Percentiles rank a stretch among this genome's conserved stretches.
These are phyloP conservation scores for Umbelopsis vinacea DNA, from an alignment of 192 early-diverging fungal species.

Conservation along the genomic window DNA sequence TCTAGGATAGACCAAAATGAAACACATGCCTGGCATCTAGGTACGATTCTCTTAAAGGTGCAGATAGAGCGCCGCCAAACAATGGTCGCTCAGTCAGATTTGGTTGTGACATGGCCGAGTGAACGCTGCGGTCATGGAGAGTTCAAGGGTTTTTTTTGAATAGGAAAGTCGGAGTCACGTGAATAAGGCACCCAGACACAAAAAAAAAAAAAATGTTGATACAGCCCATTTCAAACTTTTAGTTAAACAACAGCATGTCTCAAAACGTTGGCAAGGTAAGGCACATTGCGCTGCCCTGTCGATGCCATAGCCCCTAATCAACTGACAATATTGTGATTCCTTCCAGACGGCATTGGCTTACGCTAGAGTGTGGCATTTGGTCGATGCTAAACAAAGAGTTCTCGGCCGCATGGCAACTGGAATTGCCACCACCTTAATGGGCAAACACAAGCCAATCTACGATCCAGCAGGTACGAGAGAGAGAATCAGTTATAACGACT, in stretches of 20 bases:
- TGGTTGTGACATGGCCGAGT: not conserved
- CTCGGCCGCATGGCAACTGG: slow-evolving; percentile 86
- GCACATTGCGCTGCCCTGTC: not conserved
- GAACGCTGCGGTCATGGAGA: not conserved
- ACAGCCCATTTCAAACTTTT: not conserved
- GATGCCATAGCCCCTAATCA: not conserved
- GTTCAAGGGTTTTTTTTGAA: too few species aligned
- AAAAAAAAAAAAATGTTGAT: slow-evolving; percentile 9
- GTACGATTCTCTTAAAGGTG: slow-evolving; percentile 24
- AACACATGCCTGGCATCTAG: slow-evolving; percentile 35
- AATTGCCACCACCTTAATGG: slow-evolving; percentile 90
- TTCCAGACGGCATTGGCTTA: slow-evolving; percentile 79
- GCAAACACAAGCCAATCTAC: slow-evolving; percentile 95
- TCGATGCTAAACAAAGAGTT: slow-evolving; percentile 84
- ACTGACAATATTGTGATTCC: not conserved
- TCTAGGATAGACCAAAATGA: not conserved
- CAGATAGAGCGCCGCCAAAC: slow-evolving; percentile 36
- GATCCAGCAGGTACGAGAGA: slow-evolving; percentile 73
- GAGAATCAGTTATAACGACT: not conserved
- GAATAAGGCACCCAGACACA: not conserved
- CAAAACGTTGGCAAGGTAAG: slow-evolving; percentile 61
- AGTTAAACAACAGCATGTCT: slow-evolving; percentile 48
- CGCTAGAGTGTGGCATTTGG: slow-evolving; percentile 90
- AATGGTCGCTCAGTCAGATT: slow-evolving; percentile 18
- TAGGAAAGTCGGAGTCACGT: slow-evolving; percentile 8